phyloP scores from a whole-genome alignment of 441 rosid genomes.

The Croton setiger region DNA sequence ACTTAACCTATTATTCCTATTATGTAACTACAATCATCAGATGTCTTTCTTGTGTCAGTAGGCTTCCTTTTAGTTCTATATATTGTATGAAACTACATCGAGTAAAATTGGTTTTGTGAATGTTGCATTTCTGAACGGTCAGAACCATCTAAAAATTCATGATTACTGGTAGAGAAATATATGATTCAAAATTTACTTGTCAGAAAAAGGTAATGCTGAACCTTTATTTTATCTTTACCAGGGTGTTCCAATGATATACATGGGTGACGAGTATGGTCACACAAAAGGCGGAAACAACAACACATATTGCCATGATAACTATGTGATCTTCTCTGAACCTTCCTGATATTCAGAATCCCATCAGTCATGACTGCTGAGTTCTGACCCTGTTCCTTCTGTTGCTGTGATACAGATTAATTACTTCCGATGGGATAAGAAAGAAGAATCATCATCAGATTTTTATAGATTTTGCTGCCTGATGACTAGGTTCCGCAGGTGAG shows the following conservation, averaged over 20 bases:
- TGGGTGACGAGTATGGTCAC: conserved; percentile 99
- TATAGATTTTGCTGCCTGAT: conserved; percentile 78
- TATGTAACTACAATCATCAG: too few species aligned
- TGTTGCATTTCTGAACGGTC: too few species aligned
- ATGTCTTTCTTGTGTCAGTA: too few species aligned
- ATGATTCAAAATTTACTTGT: not conserved
- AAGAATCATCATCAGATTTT: conserved; percentile 71
- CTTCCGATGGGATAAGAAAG: conserved; percentile 90
- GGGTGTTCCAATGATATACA: conserved; percentile 96
- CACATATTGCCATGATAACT: conserved; percentile 91
- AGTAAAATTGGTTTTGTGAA: too few species aligned
- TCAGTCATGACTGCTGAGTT: conserved; percentile 14
- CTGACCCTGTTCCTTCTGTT: conserved; percentile 22
- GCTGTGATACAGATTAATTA: conserved; percentile 61
- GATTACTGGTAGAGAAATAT: too few species aligned
- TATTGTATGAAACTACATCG: too few species aligned
- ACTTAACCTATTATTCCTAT: too few species aligned
- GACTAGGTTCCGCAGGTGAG: conserved; percentile 80
- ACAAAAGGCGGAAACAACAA: conserved; percentile 97
- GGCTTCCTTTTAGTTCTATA: too few species aligned
- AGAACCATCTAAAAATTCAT: too few species aligned
- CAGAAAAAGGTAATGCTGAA: conserved; percentile 1
- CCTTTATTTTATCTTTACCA: conserved; percentile 31
- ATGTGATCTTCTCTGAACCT: conserved; percentile 46
- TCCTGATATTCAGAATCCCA: conserved; percentile 14